Evolutionary conservation across 2,329 filamentous ascomycete species (phyloP).

Genomic region (Colletotrichum costaricense): DNA sequence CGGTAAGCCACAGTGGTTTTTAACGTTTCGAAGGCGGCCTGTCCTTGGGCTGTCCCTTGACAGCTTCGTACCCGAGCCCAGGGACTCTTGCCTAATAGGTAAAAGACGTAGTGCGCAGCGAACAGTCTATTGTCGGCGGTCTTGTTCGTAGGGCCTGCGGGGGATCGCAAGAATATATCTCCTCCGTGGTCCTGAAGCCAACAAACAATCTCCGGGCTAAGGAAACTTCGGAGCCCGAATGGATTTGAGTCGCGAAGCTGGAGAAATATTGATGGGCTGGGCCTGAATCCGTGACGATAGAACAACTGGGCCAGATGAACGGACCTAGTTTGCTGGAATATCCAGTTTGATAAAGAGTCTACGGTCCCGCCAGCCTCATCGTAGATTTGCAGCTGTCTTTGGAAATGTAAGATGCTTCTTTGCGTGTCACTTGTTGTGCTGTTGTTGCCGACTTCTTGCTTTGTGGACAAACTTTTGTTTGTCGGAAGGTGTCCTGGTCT

Average conservation of each 20-base stretch:
- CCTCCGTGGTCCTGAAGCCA: neutral
- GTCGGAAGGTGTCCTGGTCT: accelerated
- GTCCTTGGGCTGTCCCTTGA: neutral
- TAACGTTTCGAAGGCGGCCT: neutral
- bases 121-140: neutral
- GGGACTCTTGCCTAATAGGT: too few species aligned
- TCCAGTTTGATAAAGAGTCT: neutral
- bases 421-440: too few species aligned
- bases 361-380: too few species aligned
- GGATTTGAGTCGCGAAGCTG: too few species aligned
- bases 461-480: accelerated
- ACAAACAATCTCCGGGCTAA: neutral
- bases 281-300: neutral
- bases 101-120: neutral
- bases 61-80: too few species aligned
- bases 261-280: neutral
- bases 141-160: neutral
- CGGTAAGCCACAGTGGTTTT: neutral
- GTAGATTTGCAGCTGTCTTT: too few species aligned
- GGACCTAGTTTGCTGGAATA: neutral
- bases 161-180: neutral
- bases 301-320: neutral
- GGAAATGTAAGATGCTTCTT: accelerated
- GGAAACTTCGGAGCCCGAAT: too few species aligned
- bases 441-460: accelerated